Conservation (phyloP, 2,329 filamentous ascomycete species). For the Trichoderma gracile region DNA sequence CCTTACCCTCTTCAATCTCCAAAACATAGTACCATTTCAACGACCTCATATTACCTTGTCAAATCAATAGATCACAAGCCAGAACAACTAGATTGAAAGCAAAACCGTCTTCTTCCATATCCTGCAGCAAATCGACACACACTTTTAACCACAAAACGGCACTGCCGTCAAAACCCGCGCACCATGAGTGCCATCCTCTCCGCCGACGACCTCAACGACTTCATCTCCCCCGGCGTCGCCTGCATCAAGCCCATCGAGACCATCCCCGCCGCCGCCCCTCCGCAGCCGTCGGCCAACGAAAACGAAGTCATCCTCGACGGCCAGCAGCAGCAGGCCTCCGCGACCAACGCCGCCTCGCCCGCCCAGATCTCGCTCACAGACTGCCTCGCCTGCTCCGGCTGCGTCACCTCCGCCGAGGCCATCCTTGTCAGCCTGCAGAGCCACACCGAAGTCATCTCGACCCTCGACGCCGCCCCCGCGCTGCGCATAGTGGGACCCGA, state of each 20-base stretch:
- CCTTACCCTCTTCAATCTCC: no score
- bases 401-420: conserved; percentile 94
- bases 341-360: conserved; percentile 57
- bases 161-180: conserved; percentile 25
- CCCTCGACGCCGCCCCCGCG: conserved; percentile 68
- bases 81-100: background rate
- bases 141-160: conserved; percentile 9
- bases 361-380: conserved; percentile 96
- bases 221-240: conserved; percentile 94
- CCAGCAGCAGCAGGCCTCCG: conserved; percentile 61
- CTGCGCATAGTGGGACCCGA: conserved; percentile 44
- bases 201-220: conserved; percentile 96
- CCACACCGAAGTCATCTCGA: conserved; percentile 83
- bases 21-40: background rate
- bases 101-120: background rate
- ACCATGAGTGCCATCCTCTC: conserved; percentile 97
- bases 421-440: conserved; percentile 95
- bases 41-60: background rate
- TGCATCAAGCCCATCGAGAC: conserved; percentile 98
- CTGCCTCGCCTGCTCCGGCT: conserved; percentile 95
- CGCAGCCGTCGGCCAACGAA: conserved; percentile 44
- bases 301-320: conserved; percentile 96
- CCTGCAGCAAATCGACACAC: background rate
- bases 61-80: background rate
- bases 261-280: conserved; percentile 63